Conservation (phyloP, 1,284 basidiomycete genomes). For the Irpex sp. region DNA sequence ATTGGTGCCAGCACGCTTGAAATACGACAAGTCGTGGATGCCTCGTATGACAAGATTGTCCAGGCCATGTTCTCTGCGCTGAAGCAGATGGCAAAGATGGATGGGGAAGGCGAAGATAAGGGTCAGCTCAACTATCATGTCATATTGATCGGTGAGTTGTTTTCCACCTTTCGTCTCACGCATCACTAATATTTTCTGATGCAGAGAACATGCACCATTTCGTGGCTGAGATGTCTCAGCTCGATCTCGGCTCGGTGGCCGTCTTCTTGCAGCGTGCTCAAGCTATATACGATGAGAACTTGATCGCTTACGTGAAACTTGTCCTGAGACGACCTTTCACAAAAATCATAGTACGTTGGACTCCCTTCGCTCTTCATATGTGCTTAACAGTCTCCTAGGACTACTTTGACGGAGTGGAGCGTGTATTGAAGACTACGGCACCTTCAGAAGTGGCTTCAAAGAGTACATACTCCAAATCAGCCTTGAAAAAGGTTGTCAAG, state of each 20-base stretch:
- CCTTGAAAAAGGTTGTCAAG: constrained; percentile 83
- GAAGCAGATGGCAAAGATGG: constrained; percentile 93
- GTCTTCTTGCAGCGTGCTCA: constrained; percentile 76
- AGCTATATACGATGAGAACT: constrained; percentile 84
- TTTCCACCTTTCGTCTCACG: background rate
- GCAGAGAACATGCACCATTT: constrained; percentile 97
- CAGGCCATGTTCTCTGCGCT: constrained; percentile 88
- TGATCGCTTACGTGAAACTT: constrained; percentile 83
- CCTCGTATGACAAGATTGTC: constrained; percentile 85
- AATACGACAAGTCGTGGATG: constrained; percentile 77
- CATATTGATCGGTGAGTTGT: constrained; percentile 81
- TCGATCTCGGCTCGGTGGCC: constrained; percentile 67
- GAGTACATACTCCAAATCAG: constrained; percentile 71
- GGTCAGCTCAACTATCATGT: constrained; percentile 96
- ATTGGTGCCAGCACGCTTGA: constrained; percentile 72
- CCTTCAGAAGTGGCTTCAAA: constrained; percentile 80
- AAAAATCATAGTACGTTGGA: constrained; percentile 75
- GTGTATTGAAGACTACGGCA: constrained; percentile 77
- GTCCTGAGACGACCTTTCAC: constrained; percentile 85
- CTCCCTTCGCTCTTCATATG: background rate
- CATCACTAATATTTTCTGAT: background rate
- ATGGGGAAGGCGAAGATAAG: constrained; percentile 90
- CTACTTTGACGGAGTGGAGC: constrained; percentile 91
- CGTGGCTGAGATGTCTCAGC: constrained; percentile 72
- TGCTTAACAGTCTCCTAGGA: constrained; percentile 51